Conservation (phyloP, 805 yeast species). For the Saccharomycopsis sp. region DNA sequence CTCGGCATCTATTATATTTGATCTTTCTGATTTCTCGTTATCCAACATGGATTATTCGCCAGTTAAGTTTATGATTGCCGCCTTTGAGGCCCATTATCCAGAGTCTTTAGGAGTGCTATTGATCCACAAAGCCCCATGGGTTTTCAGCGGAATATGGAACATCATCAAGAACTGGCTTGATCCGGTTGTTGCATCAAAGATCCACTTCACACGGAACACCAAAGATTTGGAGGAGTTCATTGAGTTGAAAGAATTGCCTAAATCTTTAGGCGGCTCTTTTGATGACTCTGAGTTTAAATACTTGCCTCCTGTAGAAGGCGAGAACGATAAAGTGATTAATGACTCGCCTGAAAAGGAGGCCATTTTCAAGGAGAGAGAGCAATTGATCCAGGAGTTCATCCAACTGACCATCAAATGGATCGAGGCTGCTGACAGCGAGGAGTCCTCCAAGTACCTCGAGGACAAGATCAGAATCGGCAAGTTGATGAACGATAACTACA, state of each 20-base stretch:
- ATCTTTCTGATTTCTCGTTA: slow-evolving; percentile 77
- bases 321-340: slow-evolving; percentile 39
- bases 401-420: slow-evolving; percentile 75
- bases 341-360: slow-evolving; percentile 41
- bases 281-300: slow-evolving; percentile 54
- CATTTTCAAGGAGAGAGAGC: slow-evolving; percentile 47
- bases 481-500: slow-evolving; percentile 56
- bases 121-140: slow-evolving; percentile 95
- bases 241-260: slow-evolving; percentile 54
- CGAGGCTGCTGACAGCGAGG: slow-evolving; percentile 47
- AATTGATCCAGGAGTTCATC: slow-evolving; percentile 47
- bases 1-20: slow-evolving; percentile 79
- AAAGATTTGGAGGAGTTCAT: slow-evolving; percentile 65
- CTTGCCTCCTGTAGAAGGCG: slow-evolving; percentile 51
- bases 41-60: slow-evolving; percentile 91
- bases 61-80: slow-evolving; percentile 79
- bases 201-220: slow-evolving; percentile 67
- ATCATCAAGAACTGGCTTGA: slow-evolving; percentile 91
- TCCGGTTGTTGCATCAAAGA: slow-evolving; percentile 91
- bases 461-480: slow-evolving; percentile 50
- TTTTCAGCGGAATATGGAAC: slow-evolving; percentile 91
- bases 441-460: slow-evolving; percentile 41
- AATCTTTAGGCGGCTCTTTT: slow-evolving; percentile 63
- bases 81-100: slow-evolving; percentile 95
- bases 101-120: slow-evolving; percentile 81